Percentiles rank a stretch among this genome's conserved stretches.
Evolutionary conservation across 805 yeast species (phyloP).

Genomic region (Ogataea populi-albae): DNA sequence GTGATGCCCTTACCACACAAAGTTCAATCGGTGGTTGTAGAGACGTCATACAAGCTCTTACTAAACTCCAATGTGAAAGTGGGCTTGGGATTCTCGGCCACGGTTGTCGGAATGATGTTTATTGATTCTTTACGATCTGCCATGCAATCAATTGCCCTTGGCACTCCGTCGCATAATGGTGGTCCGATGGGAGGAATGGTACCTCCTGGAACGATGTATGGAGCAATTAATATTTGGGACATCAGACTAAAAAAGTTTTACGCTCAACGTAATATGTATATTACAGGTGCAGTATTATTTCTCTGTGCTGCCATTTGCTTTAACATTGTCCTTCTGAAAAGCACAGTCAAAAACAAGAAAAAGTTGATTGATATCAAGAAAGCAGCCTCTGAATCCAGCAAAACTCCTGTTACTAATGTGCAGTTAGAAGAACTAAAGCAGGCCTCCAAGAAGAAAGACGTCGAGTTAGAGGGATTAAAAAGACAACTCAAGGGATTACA

Average conservation of each 20-base stretch:
- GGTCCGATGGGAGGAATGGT: conserved; percentile 2
- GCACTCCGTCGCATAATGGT: neutral
- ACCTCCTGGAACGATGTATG: conserved; percentile 11
- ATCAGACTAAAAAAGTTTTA: conserved; percentile 46
- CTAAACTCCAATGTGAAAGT: conserved; percentile 39
- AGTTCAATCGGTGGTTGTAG: conserved; percentile 38
- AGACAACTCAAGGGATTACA: conserved; percentile 44
- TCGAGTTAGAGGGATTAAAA: conserved; percentile 34
- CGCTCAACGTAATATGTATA: conserved; percentile 55
- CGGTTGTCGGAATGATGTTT: conserved; percentile 43
- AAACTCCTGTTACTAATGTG: conserved; percentile 31
- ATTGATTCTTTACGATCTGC: conserved; percentile 40
- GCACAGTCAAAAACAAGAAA: conserved; percentile 39
- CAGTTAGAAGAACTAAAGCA: conserved; percentile 21
- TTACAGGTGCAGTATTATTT: conserved; percentile 53
- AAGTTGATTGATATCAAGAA: conserved; percentile 16
- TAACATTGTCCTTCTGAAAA: conserved; percentile 41
- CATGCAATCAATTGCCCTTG: conserved; percentile 6
- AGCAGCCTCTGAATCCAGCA: conserved; percentile 42
- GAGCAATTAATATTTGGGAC: conserved; percentile 24
- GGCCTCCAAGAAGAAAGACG: conserved; percentile 15
- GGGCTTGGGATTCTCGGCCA: conserved; percentile 38
- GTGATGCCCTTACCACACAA: conserved; percentile 50
- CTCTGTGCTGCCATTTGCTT: conserved; percentile 44
- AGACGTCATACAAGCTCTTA: conserved; percentile 29